These are phyloP conservation scores for Juglanconis oblonga DNA, from an alignment of 2,329 filamentous ascomycete species.

Conservation along the genomic window DNA sequence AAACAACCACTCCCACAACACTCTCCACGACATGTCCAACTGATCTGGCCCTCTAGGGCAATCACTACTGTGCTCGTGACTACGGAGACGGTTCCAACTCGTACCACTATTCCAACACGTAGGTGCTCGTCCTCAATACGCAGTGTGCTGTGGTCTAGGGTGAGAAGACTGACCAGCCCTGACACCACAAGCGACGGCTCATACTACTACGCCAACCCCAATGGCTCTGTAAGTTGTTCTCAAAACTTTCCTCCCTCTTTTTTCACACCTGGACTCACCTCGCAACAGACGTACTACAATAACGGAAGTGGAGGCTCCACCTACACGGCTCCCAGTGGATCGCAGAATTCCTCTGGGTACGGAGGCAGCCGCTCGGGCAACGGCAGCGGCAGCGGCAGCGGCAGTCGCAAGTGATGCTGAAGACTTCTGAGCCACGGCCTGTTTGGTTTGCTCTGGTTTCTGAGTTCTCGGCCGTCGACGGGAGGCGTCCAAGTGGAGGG, in stretches of 20 bases:
- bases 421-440: neutral
- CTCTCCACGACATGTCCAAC: neutral
- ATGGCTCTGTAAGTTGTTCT: conserved; percentile 46
- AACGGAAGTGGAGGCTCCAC: conserved; percentile 53
- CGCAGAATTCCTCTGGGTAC: conserved; percentile 25
- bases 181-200: conserved; percentile 51
- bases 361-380: conserved; percentile 9
- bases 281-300: conserved; percentile 58
- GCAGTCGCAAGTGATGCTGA: neutral
- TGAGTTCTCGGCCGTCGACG: neutral
- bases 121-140: conserved; percentile 22
- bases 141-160: no score
- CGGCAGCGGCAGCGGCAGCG: neutral
- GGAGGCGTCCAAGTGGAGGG: neutral
- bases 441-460: no score
- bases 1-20: neutral
- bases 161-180: neutral
- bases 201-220: conserved; percentile 71
- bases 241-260: no score
- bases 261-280: no score
- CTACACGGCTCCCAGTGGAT: conserved; percentile 57
- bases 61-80: conserved; percentile 64
- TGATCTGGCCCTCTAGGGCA: conserved; percentile 46
- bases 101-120: conserved; percentile 68
- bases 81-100: conserved; percentile 55